Conservation (phyloP, 306 rosid species). For the Cucumis sativus region Cucumber_9930_V3 NC_026656.2:13011001-13011500, state of each 20-base stretch:
- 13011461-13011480: slow-evolving; percentile 14
- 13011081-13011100: background rate
- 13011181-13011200: slow-evolving; percentile 25
- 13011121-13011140: background rate
- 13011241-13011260: slow-evolving; percentile 2
- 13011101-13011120: background rate
- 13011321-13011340: slow-evolving; percentile 40
- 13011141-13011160: slow-evolving; percentile 29
- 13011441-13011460: slow-evolving; percentile 42
- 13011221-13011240: slow-evolving; percentile 17
- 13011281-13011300: slow-evolving; percentile 21
- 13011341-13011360: slow-evolving; percentile 26
- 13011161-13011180: slow-evolving; percentile 28
- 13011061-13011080: background rate
- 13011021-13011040: no score
- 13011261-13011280: slow-evolving; percentile 22
- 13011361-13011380: slow-evolving; percentile 33
- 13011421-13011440: slow-evolving; percentile 42
- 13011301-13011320: slow-evolving; percentile 32
- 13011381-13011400: slow-evolving; percentile 46
- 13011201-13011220: slow-evolving; percentile 38
- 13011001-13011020: no score
- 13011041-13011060: no score
- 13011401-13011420: slow-evolving; percentile 47
- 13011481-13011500: slow-evolving; percentile 48